phyloP scores from a whole-genome alignment of 192 early-diverging fungal genomes.

The Lunasporangiospora selenospora region DNA sequence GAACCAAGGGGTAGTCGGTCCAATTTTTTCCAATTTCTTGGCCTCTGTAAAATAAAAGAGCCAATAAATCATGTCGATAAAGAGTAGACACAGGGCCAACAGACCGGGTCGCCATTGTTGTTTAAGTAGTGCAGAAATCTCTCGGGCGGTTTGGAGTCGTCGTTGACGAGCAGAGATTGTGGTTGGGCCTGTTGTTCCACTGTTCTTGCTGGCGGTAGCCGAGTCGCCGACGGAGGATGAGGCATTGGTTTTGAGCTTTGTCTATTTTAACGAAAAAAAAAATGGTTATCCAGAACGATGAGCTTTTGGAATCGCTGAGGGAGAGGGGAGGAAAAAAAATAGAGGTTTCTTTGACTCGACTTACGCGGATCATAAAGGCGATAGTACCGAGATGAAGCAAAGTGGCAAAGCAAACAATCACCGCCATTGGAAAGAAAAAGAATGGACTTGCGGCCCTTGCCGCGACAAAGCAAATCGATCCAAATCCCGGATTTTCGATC shows the following conservation, averaged over 20 bases:
- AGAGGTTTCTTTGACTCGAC: neutral
- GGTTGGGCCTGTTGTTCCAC: slow-evolving; percentile 1
- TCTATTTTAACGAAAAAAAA: neutral
- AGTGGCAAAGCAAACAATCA: slow-evolving; percentile 15
- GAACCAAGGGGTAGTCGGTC: slow-evolving; percentile 8
- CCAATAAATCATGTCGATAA: slow-evolving; percentile 26
- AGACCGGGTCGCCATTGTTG: slow-evolving; percentile 41
- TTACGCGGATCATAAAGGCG: slow-evolving; percentile 23
- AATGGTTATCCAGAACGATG: no score
- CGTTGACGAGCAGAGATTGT: slow-evolving; percentile 7
- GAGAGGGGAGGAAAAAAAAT: neutral
- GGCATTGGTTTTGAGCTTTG: slow-evolving; percentile 2
- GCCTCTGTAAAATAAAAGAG: slow-evolving; percentile 38
- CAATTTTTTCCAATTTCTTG: slow-evolving; percentile 11
- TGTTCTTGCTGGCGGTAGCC: slow-evolving; percentile 1
- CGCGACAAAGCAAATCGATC: slow-evolving; percentile 28
- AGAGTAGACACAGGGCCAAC: slow-evolving; percentile 21
- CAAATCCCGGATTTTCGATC: slow-evolving; percentile 30
- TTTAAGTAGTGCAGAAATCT: slow-evolving; percentile 25
- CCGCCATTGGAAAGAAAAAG: slow-evolving; percentile 29
- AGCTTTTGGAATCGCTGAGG: neutral
- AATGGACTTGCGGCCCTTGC: slow-evolving; percentile 5
- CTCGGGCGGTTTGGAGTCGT: slow-evolving; percentile 24
- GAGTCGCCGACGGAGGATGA: slow-evolving; percentile 8
- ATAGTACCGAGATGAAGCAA: slow-evolving; percentile 27